phyloP scores from a whole-genome alignment of 1,139 yeast genomes.

The Ogataea hybrid region DNA sequence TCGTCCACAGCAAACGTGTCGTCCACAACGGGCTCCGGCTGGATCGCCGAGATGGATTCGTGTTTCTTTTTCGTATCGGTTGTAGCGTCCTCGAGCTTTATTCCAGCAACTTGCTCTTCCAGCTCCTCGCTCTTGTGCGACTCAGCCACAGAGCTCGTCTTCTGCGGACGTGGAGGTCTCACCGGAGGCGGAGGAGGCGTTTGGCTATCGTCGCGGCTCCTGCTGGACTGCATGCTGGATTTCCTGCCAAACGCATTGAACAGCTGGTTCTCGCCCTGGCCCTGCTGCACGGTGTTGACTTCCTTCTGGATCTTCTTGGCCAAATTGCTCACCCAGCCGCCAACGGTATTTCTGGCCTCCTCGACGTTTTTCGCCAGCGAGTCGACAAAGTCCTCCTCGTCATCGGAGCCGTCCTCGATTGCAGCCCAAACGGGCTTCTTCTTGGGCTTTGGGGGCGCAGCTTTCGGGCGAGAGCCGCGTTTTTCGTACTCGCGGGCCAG shows the following conservation, averaged over 20 bases:
- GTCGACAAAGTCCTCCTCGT: conserved; percentile 57
- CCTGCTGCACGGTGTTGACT: conserved; percentile 11
- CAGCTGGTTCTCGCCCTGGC: conserved; percentile 18
- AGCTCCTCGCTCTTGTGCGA: background rate
- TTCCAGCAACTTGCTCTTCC: conserved; percentile 16
- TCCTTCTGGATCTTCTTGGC: conserved; percentile 49
- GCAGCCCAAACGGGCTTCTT: conserved; percentile 24
- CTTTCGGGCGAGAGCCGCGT: conserved; percentile 15
- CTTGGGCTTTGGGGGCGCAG: conserved; percentile 24
- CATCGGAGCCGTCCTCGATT: conserved; percentile 32
- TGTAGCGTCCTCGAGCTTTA: conserved; percentile 16
- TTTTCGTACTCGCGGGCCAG: conserved; percentile 68
- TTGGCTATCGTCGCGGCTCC: conserved; percentile 1
- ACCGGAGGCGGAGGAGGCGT: conserved; percentile 2
- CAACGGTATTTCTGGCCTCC: conserved; percentile 77
- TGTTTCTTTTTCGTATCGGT: conserved; percentile 1
- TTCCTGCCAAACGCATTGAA: conserved; percentile 29
- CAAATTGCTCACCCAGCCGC: conserved; percentile 78
- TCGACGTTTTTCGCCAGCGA: conserved; percentile 73
- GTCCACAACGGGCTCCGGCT: conserved; percentile 49
- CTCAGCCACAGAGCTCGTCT: background rate
- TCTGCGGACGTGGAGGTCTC: conserved; percentile 5
- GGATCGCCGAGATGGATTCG: conserved; percentile 55
- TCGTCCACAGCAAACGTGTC: conserved; percentile 80
- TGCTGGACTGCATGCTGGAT: conserved; percentile 4